Conservation (phyloP, 2,329 filamentous ascomycete genomes). For the Curvularia hawaiiensis region DNA sequence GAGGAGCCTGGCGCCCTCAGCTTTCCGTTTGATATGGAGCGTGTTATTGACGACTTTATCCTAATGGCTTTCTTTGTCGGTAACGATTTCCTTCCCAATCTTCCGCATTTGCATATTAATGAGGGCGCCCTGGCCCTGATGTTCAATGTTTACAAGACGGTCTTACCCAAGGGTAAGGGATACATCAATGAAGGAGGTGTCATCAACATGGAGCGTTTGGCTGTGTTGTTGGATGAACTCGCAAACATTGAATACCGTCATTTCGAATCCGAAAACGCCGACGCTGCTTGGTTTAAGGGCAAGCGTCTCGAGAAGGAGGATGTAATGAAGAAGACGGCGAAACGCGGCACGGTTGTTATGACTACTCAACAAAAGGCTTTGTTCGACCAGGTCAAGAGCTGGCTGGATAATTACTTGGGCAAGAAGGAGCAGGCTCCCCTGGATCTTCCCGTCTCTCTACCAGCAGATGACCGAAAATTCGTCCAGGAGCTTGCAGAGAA, state of each 20-base stretch:
- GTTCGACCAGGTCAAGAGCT: constrained; percentile 82
- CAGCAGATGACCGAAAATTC: constrained; percentile 89
- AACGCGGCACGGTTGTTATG: constrained; percentile 70
- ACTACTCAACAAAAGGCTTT: constrained; percentile 80
- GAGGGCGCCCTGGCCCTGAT: constrained; percentile 95
- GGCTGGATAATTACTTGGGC: constrained; percentile 70
- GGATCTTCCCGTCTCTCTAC: constrained; percentile 73
- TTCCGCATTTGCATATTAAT: constrained; percentile 97
- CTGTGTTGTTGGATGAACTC: constrained; percentile 78
- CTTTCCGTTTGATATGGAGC: constrained; percentile 90
- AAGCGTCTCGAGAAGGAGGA: constrained; percentile 77
- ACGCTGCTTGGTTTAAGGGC: constrained; percentile 89
- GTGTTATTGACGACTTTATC: constrained; percentile 98
- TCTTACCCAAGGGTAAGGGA: constrained; percentile 83
- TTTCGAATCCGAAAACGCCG: constrained; percentile 87
- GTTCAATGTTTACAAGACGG: constrained; percentile 94
- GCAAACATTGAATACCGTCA: constrained; percentile 89
- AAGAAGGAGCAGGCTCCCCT: constrained; percentile 58
- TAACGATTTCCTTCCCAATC: constrained; percentile 97
- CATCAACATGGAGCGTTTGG: constrained; percentile 84
- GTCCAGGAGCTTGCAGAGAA: constrained; percentile 82
- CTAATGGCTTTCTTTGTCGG: constrained; percentile 99
- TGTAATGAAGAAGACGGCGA: constrained; percentile 65
- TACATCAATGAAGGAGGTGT: constrained; percentile 96
- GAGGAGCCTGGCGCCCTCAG: constrained; percentile 72